These are phyloP conservation scores for Sarcocystis neurona DNA, from an alignment of 169 alveolate genomes.

Conservation along the genomic window DNA sequence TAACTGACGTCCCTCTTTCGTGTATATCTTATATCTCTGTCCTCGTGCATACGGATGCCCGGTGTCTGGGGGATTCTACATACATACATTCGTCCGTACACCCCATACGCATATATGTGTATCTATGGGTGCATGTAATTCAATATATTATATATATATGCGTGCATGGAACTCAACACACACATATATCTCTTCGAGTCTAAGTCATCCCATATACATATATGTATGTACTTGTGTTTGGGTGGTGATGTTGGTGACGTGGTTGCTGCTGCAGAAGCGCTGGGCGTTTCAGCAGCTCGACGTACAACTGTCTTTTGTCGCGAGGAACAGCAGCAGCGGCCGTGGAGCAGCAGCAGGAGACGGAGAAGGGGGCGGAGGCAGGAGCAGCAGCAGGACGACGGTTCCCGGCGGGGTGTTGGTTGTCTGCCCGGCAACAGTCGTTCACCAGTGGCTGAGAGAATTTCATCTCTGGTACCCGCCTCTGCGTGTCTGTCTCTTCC, in stretches of 20 bases:
- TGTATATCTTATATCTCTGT: no score
- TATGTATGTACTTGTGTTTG: no score
- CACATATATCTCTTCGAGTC: not conserved
- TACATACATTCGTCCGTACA: no score
- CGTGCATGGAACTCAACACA: not conserved
- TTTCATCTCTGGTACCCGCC: slow-evolving; percentile 69
- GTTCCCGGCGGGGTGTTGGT: slow-evolving; percentile 37
- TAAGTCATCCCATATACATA: not conserved
- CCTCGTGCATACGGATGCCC: no score
- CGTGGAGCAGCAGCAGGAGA: not conserved
- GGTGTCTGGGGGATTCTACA: no score
- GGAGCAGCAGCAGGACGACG: no score
- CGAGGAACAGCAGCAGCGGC: not conserved
- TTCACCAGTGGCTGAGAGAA: slow-evolving; percentile 70
- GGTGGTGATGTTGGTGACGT: no score
- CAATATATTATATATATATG: no score
- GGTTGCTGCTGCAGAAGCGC: no score
- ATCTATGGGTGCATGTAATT: not conserved
- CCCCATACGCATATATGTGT: not conserved
- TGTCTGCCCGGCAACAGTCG: slow-evolving; percentile 71
- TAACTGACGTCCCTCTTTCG: no score
- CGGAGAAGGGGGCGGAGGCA: slow-evolving; percentile 16
- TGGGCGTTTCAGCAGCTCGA: not conserved
- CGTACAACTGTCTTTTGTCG: not conserved
- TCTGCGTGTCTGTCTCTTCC: slow-evolving; percentile 65